Evolutionary conservation across 805 yeast species (phyloP).

Genomic region (Wickerhamomyces sydowiorum): DNA sequence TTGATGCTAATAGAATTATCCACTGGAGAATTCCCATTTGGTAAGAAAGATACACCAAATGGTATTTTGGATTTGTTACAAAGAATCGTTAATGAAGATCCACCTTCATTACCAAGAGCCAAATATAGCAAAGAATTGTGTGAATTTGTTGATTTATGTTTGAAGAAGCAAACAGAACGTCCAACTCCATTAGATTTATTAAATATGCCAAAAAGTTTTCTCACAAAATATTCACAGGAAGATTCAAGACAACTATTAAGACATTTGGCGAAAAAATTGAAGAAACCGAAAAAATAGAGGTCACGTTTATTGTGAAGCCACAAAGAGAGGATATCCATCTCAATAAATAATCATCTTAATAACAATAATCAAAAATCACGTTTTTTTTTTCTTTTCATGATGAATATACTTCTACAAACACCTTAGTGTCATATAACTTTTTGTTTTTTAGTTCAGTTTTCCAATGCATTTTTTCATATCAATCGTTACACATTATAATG

Average conservation of each 20-base stretch:
- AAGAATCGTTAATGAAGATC: slow-evolving; percentile 87
- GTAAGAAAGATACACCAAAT: slow-evolving; percentile 60
- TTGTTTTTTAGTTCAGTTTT: not conserved
- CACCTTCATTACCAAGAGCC: slow-evolving; percentile 60
- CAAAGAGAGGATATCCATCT: no score
- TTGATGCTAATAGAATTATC: slow-evolving; percentile 85
- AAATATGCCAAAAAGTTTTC: slow-evolving; percentile 27
- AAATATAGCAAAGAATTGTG: slow-evolving; percentile 43
- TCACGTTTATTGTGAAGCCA: no score
- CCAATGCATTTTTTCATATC: not conserved
- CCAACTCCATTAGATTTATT: slow-evolving; percentile 71
- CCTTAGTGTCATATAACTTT: no score
- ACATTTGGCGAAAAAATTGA: slow-evolving; percentile 35
- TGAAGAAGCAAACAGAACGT: slow-evolving; percentile 62
- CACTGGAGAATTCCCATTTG: slow-evolving; percentile 77
- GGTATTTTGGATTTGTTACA: slow-evolving; percentile 89
- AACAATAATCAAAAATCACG: no score
- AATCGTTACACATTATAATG: not conserved
- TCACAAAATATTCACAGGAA: slow-evolving; percentile 26
- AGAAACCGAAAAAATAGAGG: slow-evolving; percentile 5
- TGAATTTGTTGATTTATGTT: slow-evolving; percentile 67
- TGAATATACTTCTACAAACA: no score
- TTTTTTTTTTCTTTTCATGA: no score
- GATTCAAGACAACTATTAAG: slow-evolving; percentile 29
- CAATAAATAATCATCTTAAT: not conserved